Evolutionary conservation across 2,329 filamentous ascomycete species (phyloP), one percentile per base, ranked within the genome.

Genomic region (Didymella lethalis): DNA sequence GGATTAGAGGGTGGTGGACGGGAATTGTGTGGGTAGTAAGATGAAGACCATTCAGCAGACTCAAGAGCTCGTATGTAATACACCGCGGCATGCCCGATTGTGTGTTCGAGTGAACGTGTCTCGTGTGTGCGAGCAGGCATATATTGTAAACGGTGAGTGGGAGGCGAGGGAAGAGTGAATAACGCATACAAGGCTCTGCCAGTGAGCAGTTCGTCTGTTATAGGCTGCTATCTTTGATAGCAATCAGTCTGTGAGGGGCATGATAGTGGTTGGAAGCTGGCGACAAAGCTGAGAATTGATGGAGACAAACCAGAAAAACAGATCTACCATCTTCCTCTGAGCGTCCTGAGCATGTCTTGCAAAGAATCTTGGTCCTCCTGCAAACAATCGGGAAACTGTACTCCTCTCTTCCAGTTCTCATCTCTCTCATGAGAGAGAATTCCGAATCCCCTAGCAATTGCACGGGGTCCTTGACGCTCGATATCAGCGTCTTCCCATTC

Each of bases 291-390:
- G 31, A 8, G 36, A 18, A 20, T 10, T 20, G 18, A 40, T 18
- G n/a, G n/a, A 20, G n/a, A 6, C 5, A 12, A 12, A 40, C 5
- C 36, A 40, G n/a, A n/a, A n/a, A n/a, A 18, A 20, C 18, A 7
- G 8, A 23, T 25, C 38, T 25, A 25, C 38, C 20, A 41, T 16
- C 38, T 41, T 5, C 0, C 38, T 41, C 38, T 23, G 20, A 41
- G 18, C 14, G 38, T 41, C 5, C 12, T 16, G 2, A 49, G 45
- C 44, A 58, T 2, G 1, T 18, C 23, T 0, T 49, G 25, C 38
- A 58, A 41, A 18, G 55, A 45, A n/a, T 45, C 49, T n/a, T 49
- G 49, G 32, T 58, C 55, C 12, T 58, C 55, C 20, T 32, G 38
- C 20, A 34, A n/a, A 34, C 55, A 58, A 12, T 49, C 55, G 2